phyloP scores from a whole-genome alignment of 1,139 yeast species.

The Candida smagusa region DNA sequence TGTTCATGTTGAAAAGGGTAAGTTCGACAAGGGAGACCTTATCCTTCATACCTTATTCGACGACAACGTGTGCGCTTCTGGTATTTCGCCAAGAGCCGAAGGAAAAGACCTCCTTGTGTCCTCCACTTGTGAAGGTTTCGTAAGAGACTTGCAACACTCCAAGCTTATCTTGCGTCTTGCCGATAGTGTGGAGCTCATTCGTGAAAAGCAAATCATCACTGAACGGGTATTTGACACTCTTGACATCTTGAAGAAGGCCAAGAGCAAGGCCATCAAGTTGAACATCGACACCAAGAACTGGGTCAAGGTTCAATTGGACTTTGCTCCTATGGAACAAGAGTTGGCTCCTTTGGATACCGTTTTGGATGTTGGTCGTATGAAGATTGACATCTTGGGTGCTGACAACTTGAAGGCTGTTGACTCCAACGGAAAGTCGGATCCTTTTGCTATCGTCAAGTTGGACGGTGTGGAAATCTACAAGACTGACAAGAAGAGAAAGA shows the following conservation, averaged over 20 bases:
- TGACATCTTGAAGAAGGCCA: slow-evolving; percentile 51
- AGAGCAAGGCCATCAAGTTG: slow-evolving; percentile 43
- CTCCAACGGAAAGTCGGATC: slow-evolving; percentile 74
- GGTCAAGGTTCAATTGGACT: slow-evolving; percentile 52
- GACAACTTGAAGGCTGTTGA: slow-evolving; percentile 55
- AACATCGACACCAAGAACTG: slow-evolving; percentile 41
- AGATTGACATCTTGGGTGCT: slow-evolving; percentile 56
- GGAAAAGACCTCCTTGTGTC: slow-evolving; percentile 36
- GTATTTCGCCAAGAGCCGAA: slow-evolving; percentile 44
- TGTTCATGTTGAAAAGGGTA: slow-evolving; percentile 50
- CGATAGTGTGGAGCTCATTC: slow-evolving; percentile 45
- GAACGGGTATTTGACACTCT: slow-evolving; percentile 50
- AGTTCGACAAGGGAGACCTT: slow-evolving; percentile 44
- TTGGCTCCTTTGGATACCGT: slow-evolving; percentile 60
- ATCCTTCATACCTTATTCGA: slow-evolving; percentile 62
- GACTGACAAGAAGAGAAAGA: slow-evolving; percentile 61
- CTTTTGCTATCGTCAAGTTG: slow-evolving; percentile 49
- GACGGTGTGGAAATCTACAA: slow-evolving; percentile 55
- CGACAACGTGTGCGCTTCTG: slow-evolving; percentile 60
- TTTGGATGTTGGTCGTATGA: slow-evolving; percentile 62
- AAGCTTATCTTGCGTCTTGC: slow-evolving; percentile 53
- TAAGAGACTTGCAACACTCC: slow-evolving; percentile 69
- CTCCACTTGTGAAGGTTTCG: slow-evolving; percentile 55
- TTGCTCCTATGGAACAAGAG: slow-evolving; percentile 53
- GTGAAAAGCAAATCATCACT: slow-evolving; percentile 45